Base-by-base conservation (phyloP, 1,284 basidiomycete genomes). In the Sporisorium sorghi region DNA sequence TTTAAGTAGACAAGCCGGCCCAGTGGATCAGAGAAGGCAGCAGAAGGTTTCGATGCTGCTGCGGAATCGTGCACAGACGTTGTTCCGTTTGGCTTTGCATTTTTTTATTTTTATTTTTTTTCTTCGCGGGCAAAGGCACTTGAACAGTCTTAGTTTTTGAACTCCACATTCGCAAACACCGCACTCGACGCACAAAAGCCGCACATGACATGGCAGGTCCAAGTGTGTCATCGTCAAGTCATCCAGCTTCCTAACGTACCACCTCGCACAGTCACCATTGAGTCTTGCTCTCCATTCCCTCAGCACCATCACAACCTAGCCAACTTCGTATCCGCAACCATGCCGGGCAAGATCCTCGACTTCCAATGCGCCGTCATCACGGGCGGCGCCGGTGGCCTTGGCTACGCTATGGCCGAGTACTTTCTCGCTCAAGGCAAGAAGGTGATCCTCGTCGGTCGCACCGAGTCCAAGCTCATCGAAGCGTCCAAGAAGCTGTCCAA, bases 361-460 rank as follows among this genome's bases (percentile, higher is more conserved):
- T 82, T 83, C 51, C 46, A 77, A 53, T 79, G 77, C 51, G 81
- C 79, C 44, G 61, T 81, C 59, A 77, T 82, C 52, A 82, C 80
- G 24, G 80, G 80, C 55, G 80, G 76, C 26, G 69, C 69, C 17
- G 69, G 69, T 14, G 81, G 81, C 14, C 66, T 79, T 17, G 78
- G 76, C 68, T 80, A 70, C 74, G 85, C 65, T 72, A 85, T 86
- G 79, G 85, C 85, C 39, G 70, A 79, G n/a, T 84, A 83, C 49
- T 76, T 86, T 15, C 74, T 84, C 53, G 65, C 72, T 10, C 73
- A 77, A 15, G 82, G 83, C 46, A 86, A 86, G 59, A 84, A 85
- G 58, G 85, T 86, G 35, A 78, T 85, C 52, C 65, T 86, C 14
- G 85, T 82, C 23, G 85, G 85, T 19, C 74, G 85, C 14, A 84